A percentile compares a stretch with the other conserved stretches of the same genome.
Conservation (phyloP, 1,139 yeast genomes). For the Williopsis jadinii region DNA sequence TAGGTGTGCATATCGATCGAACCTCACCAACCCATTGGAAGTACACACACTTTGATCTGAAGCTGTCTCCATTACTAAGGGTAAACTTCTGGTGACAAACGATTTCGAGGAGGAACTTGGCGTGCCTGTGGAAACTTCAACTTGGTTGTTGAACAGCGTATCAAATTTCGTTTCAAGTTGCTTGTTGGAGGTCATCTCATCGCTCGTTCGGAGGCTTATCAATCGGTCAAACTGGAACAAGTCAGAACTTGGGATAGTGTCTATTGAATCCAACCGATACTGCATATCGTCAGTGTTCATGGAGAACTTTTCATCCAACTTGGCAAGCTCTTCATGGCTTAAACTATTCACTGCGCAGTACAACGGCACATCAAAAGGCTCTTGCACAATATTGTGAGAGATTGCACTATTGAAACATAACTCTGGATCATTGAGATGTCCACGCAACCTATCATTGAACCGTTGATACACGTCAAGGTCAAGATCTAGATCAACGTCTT, state of each 20-base stretch:
- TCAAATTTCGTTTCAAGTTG: not conserved
- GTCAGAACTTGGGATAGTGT: not conserved
- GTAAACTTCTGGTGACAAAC: too few species aligned
- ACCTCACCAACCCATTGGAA: too few species aligned
- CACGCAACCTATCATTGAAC: too few species aligned
- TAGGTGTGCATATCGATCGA: too few species aligned
- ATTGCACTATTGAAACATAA: too few species aligned
- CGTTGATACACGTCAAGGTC: too few species aligned
- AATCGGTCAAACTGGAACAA: constrained; percentile 1
- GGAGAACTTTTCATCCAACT: constrained; percentile 4
- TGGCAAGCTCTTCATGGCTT: constrained; percentile 4
- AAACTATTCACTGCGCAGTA: constrained; percentile 4
- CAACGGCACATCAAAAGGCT: not conserved
- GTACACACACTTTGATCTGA: too few species aligned
- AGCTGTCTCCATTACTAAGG: too few species aligned
- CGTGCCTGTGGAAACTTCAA: not conserved
- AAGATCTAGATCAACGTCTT: not conserved
- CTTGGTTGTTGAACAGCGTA: not conserved
- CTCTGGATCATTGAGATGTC: too few species aligned
- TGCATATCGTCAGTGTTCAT: not conserved
- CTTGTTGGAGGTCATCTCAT: not conserved
- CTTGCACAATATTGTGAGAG: not conserved
- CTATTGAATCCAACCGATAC: constrained; percentile 2
- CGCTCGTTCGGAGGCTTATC: not conserved
- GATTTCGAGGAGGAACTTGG: too few species aligned